These are phyloP conservation scores for Pseudogymnoascus sp. DNA, from an alignment of 2,329 filamentous ascomycete species.

Conservation along the genomic window DNA sequence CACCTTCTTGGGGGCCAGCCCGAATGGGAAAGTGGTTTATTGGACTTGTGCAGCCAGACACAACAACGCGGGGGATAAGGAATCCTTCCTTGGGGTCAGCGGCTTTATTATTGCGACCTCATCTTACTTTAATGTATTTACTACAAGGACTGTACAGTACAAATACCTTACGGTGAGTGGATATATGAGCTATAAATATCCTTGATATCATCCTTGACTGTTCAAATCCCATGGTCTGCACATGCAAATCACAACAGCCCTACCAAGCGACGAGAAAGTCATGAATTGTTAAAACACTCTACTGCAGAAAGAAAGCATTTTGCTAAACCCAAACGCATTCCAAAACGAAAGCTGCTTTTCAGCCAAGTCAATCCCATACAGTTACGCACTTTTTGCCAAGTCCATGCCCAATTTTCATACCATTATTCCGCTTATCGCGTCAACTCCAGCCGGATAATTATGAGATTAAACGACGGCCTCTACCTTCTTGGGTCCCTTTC, in stretches of 20 bases:
- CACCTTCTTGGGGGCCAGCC: background rate
- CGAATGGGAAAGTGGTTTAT: constrained; percentile 4
- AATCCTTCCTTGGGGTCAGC: background rate
- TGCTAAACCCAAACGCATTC: background rate
- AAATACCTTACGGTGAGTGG: background rate
- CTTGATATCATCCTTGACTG: background rate
- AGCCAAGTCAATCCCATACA: background rate
- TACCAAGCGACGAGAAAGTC: background rate
- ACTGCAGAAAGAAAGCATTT: constrained; percentile 2
- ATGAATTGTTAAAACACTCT: constrained; percentile 1
- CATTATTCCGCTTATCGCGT: background rate
- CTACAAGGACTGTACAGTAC: background rate
- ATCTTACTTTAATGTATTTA: background rate
- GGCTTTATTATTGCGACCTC: background rate
- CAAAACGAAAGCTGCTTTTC: background rate
- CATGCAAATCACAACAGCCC: background rate
- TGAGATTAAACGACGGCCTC: background rate
- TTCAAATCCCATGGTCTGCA: background rate
- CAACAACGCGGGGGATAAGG: background rate
- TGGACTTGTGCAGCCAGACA: background rate
- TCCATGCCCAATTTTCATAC: background rate
- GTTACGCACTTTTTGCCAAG: background rate
- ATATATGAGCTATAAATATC: background rate
- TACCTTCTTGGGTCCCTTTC: background rate
- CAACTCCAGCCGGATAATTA: background rate